phyloP scores from a whole-genome alignment of 2,329 filamentous ascomycete species.

The Epichloe brachyelytri region DNA sequence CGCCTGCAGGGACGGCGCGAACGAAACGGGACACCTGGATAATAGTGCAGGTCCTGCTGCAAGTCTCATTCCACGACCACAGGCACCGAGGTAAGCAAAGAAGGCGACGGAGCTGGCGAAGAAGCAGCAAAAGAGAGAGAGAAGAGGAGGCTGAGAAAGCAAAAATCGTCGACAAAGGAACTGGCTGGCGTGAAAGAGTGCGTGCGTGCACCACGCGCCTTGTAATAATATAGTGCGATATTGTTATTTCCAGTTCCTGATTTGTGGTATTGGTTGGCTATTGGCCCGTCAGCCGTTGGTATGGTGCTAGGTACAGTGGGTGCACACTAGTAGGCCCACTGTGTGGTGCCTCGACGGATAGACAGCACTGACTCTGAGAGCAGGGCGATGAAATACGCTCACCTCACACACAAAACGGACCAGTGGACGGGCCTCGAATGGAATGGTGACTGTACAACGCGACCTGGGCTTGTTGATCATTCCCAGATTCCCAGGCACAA shows the following conservation, averaged over 20 bases:
- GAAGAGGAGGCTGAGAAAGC: background rate
- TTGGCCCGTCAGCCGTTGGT: background rate
- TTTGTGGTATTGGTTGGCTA: background rate
- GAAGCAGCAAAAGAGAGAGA: background rate
- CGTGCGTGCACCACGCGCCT: background rate
- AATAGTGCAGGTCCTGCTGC: background rate
- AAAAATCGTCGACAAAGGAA: background rate
- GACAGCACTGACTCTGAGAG: no score
- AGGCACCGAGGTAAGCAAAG: background rate
- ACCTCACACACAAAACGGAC: no score
- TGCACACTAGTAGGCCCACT: background rate
- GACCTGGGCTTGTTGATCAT: constrained; percentile 5
- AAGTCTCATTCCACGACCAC: background rate
- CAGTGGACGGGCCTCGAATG: background rate
- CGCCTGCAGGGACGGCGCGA: constrained; percentile 2
- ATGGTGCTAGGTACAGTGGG: background rate
- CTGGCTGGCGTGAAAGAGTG: background rate
- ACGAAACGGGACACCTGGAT: background rate
- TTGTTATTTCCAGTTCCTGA: no score
- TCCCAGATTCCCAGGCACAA: constrained; percentile 4
- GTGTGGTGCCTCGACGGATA: background rate
- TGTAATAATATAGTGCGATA: no score
- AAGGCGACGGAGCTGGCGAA: background rate
- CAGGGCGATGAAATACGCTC: no score
- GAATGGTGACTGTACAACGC: constrained; percentile 3